Percentiles rank a stretch among this genome's conserved stretches.
These are phyloP conservation scores for Cochlearia excelsa DNA, from an alignment of 345 rosid species.

Conservation along the genomic window DNA sequence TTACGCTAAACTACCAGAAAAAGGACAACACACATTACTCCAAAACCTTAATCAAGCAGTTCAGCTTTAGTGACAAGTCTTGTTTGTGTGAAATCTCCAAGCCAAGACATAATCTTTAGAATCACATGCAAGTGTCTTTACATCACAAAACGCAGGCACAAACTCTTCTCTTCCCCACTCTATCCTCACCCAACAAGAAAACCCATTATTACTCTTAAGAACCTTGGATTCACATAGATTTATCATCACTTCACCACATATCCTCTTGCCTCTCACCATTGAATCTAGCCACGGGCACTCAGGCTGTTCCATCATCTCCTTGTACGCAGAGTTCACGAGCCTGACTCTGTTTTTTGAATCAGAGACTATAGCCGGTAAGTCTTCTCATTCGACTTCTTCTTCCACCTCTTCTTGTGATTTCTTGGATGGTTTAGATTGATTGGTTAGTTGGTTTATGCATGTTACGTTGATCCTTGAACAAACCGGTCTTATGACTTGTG, in stretches of 20 bases:
- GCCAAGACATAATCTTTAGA: slow-evolving; percentile 63
- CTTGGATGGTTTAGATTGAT: slow-evolving; percentile 24
- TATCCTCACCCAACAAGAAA: slow-evolving; percentile 88
- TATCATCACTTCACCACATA: slow-evolving; percentile 77
- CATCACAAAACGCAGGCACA: slow-evolving; percentile 66
- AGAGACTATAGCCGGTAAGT: slow-evolving; percentile 63
- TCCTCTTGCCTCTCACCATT: slow-evolving; percentile 59
- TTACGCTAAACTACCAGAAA: slow-evolving; percentile 1
- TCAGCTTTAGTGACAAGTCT: slow-evolving; percentile 38
- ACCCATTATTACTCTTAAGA: slow-evolving; percentile 43
- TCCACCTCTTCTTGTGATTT: slow-evolving; percentile 63
- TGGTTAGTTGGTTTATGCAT: slow-evolving; percentile 40
- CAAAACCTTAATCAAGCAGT: slow-evolving; percentile 25
- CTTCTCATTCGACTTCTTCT: slow-evolving; percentile 70
- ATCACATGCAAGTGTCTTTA: slow-evolving; percentile 50
- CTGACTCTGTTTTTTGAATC: slow-evolving; percentile 80
- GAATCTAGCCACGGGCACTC: slow-evolving; percentile 88
- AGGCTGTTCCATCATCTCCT: slow-evolving; percentile 97
- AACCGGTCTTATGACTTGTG: slow-evolving; percentile 72
- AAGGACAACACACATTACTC: slow-evolving; percentile 3
- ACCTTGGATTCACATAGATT: slow-evolving; percentile 41
- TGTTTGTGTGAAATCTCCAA: slow-evolving; percentile 72
- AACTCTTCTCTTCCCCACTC: slow-evolving; percentile 63
- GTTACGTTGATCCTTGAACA: slow-evolving; percentile 68
- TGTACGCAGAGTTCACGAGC: slow-evolving; percentile 83